Evolutionary conservation across 768 basidiomycete genomes (phyloP).

Genomic region (Austroboletus festivus): DNA sequence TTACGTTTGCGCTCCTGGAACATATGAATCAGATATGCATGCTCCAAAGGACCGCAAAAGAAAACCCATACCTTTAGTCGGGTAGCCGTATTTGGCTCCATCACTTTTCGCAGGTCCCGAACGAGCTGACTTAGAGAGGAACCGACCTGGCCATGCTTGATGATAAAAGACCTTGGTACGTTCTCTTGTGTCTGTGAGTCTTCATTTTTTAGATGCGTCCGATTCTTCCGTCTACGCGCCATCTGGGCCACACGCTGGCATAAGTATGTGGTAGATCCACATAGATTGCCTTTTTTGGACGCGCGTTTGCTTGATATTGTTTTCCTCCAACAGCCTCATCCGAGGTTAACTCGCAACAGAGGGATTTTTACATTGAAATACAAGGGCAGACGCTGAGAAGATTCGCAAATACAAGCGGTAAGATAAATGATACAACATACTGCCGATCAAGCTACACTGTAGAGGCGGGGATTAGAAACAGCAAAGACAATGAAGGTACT

Average conservation of each 20-base stretch:
- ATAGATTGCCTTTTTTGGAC: slow-evolving; percentile 22
- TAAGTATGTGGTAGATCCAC: slow-evolving; percentile 6
- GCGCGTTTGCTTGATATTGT: slow-evolving; percentile 26
- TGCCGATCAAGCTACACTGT: slow-evolving; percentile 28
- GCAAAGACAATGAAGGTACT: background rate
- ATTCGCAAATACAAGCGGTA: slow-evolving; percentile 6
- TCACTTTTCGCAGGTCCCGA: slow-evolving; percentile 88
- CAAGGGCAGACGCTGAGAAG: slow-evolving; percentile 1
- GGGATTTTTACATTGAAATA: slow-evolving; percentile 1
- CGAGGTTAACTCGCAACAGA: too few relatives aligned
- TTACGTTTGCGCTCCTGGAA: slow-evolving; percentile 84
- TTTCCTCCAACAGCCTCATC: background rate
- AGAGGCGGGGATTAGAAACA: slow-evolving; percentile 5
- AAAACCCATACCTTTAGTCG: slow-evolving; percentile 67
- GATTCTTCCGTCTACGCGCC: slow-evolving; percentile 74
- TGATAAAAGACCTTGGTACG: slow-evolving; percentile 89
- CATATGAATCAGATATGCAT: slow-evolving; percentile 13
- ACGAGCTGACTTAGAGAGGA: slow-evolving; percentile 84
- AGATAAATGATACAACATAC: slow-evolving; percentile 29
- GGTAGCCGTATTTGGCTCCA: slow-evolving; percentile 97
- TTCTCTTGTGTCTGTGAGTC: slow-evolving; percentile 35
- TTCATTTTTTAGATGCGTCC: slow-evolving; percentile 74
- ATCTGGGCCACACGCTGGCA: slow-evolving; percentile 38
- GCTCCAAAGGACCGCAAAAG: background rate
- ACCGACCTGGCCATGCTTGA: slow-evolving; percentile 94